Base-by-base conservation (phyloP, 2,329 filamentous ascomycete genomes). In the Cladosporium sp. region DNA sequence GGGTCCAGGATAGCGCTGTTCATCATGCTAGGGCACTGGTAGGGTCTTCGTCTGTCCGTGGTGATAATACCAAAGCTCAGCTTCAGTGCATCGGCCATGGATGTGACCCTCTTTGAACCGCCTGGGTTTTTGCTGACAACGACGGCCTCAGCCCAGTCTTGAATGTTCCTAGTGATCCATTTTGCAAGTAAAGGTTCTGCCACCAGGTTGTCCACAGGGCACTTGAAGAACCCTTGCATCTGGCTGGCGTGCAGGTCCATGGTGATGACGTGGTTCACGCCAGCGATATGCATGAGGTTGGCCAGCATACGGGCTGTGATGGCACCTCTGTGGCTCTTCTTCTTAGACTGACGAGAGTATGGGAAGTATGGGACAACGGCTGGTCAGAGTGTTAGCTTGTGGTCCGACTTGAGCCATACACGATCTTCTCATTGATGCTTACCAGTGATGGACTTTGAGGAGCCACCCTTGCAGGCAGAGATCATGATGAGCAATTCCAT, bases 401-500 rank as follows among this genome's bases (percentile, higher is more conserved):
- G 47, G 40, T 39, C 47, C 25, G 8, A 55, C 34, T 34, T 28
- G n/a, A 19, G 17, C 7, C 17, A 30, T 17, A 22, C 36, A 61
- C 25, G 25, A 25, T 25, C 3, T 25, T 25, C 67, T 42, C 69
- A 38, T 36, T 47, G 40, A 49, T 62, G 75, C 83, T 67, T 81
- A 96, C 93, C 93, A 68, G 93, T 97, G 72, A 97, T 89, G 70
- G 94, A 96, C 80, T 92, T 96, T 63, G 94, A 90, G 57, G 94
- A 97, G 65, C 93, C 94, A 71, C 94, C 92, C 77, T 97, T 97
- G 83, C 94, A 99, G 67, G 94, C 94, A 65, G 90, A 94, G 69
- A 97, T 97, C 90, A 99, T 96, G 76, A 99, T 97, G 72, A 99
- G 84, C 72, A 99, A 84, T 82, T 99, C 94, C 92, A 99, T 97